Base-by-base conservation (phyloP, 164 flowering plant species). In the Nymphaea colorata region DNA sequence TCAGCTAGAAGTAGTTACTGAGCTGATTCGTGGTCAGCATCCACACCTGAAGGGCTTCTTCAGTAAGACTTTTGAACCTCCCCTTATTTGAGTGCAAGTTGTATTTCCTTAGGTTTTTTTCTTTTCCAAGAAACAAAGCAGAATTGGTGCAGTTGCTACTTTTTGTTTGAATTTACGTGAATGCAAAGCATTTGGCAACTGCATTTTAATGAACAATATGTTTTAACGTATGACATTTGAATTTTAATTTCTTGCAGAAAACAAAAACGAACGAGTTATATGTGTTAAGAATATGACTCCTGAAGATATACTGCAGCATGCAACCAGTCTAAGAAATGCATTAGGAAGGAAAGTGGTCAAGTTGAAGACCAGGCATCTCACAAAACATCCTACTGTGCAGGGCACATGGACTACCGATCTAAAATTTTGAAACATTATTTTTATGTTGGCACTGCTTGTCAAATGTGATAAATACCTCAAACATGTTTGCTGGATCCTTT, bases 21-120 rank as follows among this genome's bases (percentile, higher is more conserved):
- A 89, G 74, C 87, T 83, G 67, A 83, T 77, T 55, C 96, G 96
- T 65, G 98, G 98, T 53, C 93, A 91, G 67, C 98, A 91, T 82
- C 97, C 98, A 17, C 78, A 80, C 78, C 74, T 94, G 75, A 84
- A 91, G 79, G 98, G 79, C 60, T 82, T 81, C 69, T 94, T 82
- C 79, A 75, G 97, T 89, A 79, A 82, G 89, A 25, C 51, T 55
- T 73, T 4, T 5, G 57, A 25, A 25, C 36, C 36, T 25, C 1
- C 36, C 36, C 36, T 25, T 25, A 25, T 25, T 25, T 25, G 57
- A 51, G 36, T 25, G 36, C 36, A 25, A 25, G 36, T 25, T 25
- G 36, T 25, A 25, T 25, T 25, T 25, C 15, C 8, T 51, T 51
- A 8, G 57, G 4, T 51, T 51, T 51, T 25, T 25, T 25, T 25